Evolutionary conservation across 306 rosid genomes (phyloP).

Genomic region (Dalbergia oliveri): DNA sequence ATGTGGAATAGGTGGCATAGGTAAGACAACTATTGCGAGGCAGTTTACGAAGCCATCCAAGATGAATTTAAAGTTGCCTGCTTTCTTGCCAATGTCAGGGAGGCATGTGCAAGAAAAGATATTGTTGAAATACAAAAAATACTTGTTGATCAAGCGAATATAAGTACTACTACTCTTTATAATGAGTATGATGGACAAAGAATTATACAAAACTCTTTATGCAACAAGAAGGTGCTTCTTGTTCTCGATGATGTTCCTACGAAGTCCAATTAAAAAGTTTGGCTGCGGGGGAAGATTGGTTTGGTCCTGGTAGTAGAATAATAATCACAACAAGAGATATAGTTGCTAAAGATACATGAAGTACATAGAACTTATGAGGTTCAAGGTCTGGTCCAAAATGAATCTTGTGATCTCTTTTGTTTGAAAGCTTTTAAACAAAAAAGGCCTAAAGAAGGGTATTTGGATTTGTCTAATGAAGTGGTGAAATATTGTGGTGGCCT

Average conservation of each 20-base stretch:
- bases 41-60: background rate
- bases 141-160: background rate
- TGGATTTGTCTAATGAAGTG: background rate
- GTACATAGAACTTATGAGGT: background rate
- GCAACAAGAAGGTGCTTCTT: background rate
- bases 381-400: background rate
- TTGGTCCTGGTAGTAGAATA: background rate
- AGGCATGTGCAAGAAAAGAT: background rate
- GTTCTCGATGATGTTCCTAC: background rate
- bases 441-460: background rate
- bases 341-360: background rate
- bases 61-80: background rate
- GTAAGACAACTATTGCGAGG: background rate
- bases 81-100: background rate
- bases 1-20: background rate
- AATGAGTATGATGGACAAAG: background rate
- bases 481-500: background rate
- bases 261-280: background rate
- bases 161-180: background rate
- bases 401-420: background rate
- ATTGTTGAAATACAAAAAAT: constrained; percentile 39
- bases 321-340: background rate
- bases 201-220: no score
- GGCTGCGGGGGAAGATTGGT: background rate
- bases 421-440: background rate